These are phyloP conservation scores for Myochromella boudieri DNA, from an alignment of 768 basidiomycete genomes.

Conservation along the genomic window DNA sequence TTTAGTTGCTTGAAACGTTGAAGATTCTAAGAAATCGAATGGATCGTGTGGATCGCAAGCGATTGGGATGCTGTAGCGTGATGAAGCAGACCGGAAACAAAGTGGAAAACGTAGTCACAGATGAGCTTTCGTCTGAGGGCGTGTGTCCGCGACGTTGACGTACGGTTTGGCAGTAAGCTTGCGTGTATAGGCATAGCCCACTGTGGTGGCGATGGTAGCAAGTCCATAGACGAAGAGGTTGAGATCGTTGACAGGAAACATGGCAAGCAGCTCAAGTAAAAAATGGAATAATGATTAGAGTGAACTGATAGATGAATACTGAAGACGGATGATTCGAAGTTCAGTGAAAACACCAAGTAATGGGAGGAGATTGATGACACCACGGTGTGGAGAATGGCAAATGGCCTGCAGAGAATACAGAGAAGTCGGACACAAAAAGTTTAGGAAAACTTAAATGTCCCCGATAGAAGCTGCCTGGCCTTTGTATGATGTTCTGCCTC, in stretches of 20 bases:
- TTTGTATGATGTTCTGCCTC: no score
- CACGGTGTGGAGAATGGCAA: no score
- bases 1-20: neutral
- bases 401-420: no score
- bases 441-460: no score
- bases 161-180: conserved; percentile 33
- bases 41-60: conserved; percentile 2
- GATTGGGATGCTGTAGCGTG: conserved; percentile 7
- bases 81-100: conserved; percentile 9
- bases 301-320: no score
- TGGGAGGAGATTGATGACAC: no score
- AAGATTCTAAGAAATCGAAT: conserved; percentile 7
- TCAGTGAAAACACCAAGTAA: no score
- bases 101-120: neutral
- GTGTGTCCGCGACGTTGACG: conserved; percentile 16
- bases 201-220: conserved; percentile 59
- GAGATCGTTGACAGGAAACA: conserved; percentile 53
- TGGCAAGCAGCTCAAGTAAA: conserved; percentile 18
- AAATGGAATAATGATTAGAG: no score
- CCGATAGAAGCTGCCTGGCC: no score
- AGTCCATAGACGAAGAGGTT: conserved; percentile 57
- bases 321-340: no score
- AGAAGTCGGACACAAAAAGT: no score
- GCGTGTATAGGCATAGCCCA: conserved; percentile 57
- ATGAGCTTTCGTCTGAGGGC: conserved; percentile 8